Evolutionary conservation across 306 rosid species (phyloP), one percentile per base, ranked within the genome.

Genomic region (Leucaena leucocephala): DNA sequence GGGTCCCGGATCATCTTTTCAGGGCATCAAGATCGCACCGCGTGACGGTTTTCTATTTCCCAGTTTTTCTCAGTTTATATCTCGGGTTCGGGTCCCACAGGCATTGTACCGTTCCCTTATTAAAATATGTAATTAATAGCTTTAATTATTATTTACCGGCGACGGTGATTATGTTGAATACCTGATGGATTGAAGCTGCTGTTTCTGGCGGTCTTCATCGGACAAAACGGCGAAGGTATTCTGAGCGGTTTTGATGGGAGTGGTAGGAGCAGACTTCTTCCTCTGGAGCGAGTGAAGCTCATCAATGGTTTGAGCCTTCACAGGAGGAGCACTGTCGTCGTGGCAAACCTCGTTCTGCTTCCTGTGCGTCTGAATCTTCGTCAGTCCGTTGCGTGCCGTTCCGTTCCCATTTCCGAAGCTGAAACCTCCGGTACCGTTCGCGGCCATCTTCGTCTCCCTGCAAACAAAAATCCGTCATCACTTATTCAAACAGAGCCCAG

Each of bases 121-220:
- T 40, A 27, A 27, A 27, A 27, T 27, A 27, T 8, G 3, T 57
- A 7, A 55, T 55, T 21, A 8, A 17, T 64, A 42, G 19, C 8
- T 33, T 35, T 66, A 4, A 8, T 33, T 27, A 27, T 27, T 27
- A 61, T 11, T 61, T 5, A 21, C n/a, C 16, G 66, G 66, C 7
- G 8, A 52, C 7, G 40, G 67, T 27, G 43, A 35, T 62, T 0
- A 35, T 35, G 27, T 27, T 27, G 27, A 4, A 3, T 67, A 84
- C 97, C 98, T 94, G 68, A 94, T 94, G 80, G 98, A 94, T 49
- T 90, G 89, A 22, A 94, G 97, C 69, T 94, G 96, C 80, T 69
- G 88, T 49, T 81, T 81, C 59, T 89, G 97, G 34, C 90, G 89
- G 0, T 89, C 91, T 62, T 87, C 87, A 21, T 94, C 97, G 5